Evolutionary conservation across 441 rosid species (phyloP), one percentile per base, ranked within the genome.

Genomic region (Adansonia gregorii): DNA sequence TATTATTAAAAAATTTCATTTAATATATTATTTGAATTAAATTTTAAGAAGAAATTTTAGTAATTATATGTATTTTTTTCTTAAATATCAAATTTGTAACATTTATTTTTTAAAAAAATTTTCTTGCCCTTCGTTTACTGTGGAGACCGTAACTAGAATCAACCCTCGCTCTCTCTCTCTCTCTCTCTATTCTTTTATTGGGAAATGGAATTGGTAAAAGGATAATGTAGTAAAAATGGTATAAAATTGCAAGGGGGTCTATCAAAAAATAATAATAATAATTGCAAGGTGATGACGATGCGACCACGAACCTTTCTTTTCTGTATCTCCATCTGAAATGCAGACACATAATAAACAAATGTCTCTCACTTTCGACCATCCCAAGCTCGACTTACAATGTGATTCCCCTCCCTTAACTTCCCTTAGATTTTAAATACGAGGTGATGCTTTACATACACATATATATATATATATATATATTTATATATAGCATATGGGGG

Each of bases 271-370:
- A 24, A 27, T 27, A 27, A 27, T 27, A 27, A 27, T 27, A 27
- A 27, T 27, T 27, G 35, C 35, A 27, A 27, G 2, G 78, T 45
- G 88, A 86, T 86, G 87, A 90, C 87, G 88, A 85, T 48, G 76
- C 85, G 82, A 76, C 80, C 85, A 83, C 86, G 79, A 86, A 58
- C 80, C 71, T 60, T 64, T 70, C 67, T 22, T 60, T 60, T n/a
- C 15, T 19, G 4, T 51, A 31, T 27, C 43, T 54, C 8, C 46
- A n/a, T 9, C 39, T 19, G n/a, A 35, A n/a, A 46, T 12, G 8
- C 1, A 24, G 3, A 15, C 20, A 35, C 41, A 72, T 31, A 19
- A 78, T 19, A 31, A 48, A 64, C 27, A 48, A 61, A 4, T 19
- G 11, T 14, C 75, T 59, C 63, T 79, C 72, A 41, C 61, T 55